A percentile compares a stretch with the other conserved stretches of the same genome.
Evolutionary conservation across 2,329 filamentous ascomycete genomes (phyloP).

Genomic region (Ceratocystis albifundus): DNA sequence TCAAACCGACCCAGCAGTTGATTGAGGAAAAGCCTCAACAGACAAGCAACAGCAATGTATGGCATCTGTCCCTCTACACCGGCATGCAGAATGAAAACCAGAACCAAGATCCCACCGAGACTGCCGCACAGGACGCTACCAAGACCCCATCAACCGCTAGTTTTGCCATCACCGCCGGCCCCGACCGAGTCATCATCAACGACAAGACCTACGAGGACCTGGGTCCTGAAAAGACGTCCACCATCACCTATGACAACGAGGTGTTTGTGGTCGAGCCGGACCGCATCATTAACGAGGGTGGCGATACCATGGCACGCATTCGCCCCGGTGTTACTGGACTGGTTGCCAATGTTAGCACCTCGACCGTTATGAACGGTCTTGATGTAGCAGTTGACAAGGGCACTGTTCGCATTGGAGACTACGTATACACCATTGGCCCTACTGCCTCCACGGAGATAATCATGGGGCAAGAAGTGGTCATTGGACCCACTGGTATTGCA

Average conservation of each 20-base stretch:
- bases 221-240: constrained; percentile 32
- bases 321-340: constrained; percentile 29
- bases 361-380: constrained; percentile 33
- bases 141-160: constrained; percentile 16
- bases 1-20: background rate
- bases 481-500: constrained; percentile 31
- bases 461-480: constrained; percentile 29
- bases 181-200: constrained; percentile 38
- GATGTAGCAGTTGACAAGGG: constrained; percentile 35
- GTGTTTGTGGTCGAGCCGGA: constrained; percentile 41
- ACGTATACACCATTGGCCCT: constrained; percentile 34
- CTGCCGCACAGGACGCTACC: background rate
- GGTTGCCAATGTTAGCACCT: constrained; percentile 30
- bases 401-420: constrained; percentile 35
- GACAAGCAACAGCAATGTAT: background rate
- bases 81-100: background rate
- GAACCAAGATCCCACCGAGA: background rate
- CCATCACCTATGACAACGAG: constrained; percentile 34
- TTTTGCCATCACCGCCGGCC: constrained; percentile 37
- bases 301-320: constrained; percentile 35
- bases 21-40: background rate
- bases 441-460: constrained; percentile 30
- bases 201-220: constrained; percentile 36
- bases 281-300: constrained; percentile 21
- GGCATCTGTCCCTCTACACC: constrained; percentile 6